Conservation (phyloP, 805 yeast species). For the Scheffersomyces ergatensis region DNA sequence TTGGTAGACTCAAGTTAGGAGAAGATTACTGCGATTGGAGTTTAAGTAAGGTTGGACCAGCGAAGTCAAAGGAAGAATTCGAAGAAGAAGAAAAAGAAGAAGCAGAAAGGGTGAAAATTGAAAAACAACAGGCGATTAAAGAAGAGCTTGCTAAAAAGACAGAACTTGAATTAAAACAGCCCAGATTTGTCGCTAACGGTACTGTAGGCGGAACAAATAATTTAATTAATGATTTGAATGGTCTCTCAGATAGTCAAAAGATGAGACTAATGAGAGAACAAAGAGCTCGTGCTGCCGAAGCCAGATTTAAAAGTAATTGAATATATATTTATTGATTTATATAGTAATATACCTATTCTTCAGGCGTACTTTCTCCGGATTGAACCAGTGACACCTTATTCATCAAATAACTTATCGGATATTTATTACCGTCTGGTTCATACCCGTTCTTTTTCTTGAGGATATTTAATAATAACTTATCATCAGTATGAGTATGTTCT, state of each 20-base stretch:
- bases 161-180: constrained; percentile 37
- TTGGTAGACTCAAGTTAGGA: constrained; percentile 66
- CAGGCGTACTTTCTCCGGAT: background rate
- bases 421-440: constrained; percentile 1
- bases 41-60: constrained; percentile 57
- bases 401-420: constrained; percentile 9
- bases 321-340: constrained; percentile 1
- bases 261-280: constrained; percentile 86
- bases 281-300: constrained; percentile 95
- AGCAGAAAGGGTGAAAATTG: constrained; percentile 33
- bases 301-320: constrained; percentile 45
- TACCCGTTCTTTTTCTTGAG: constrained; percentile 2
- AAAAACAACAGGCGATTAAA: constrained; percentile 40
- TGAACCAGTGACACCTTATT: background rate
- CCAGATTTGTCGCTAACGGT: constrained; percentile 29
- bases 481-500: constrained; percentile 15
- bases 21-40: constrained; percentile 72
- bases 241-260: constrained; percentile 72
- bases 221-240: constrained; percentile 46
- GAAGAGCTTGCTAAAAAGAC: constrained; percentile 43
- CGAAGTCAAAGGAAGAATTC: constrained; percentile 58
- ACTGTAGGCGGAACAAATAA: constrained; percentile 24
- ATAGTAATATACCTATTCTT: constrained; percentile 13
- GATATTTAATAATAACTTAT: constrained; percentile 9
- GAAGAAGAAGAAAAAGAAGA: constrained; percentile 37